Conservation (phyloP, 768 basidiomycete species). For the Filobasidium floriforme region DNA sequence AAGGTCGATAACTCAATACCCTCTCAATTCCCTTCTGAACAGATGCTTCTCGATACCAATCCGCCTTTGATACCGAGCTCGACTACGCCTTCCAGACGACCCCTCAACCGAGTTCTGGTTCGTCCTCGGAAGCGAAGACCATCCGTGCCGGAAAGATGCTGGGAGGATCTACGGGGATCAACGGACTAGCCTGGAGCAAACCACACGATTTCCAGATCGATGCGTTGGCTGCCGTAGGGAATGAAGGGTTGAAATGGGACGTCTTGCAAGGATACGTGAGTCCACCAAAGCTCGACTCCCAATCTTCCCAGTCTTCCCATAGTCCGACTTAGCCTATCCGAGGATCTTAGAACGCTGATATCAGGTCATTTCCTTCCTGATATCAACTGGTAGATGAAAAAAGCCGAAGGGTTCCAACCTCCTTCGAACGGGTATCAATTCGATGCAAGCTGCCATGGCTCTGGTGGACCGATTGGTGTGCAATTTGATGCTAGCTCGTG, state of each 20-base stretch:
- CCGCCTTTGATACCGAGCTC: slow-evolving; percentile 30
- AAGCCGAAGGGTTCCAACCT: slow-evolving; percentile 30
- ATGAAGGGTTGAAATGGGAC: slow-evolving; percentile 34
- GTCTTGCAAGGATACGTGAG: slow-evolving; percentile 30
- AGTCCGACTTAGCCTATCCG: background rate
- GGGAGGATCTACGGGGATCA: slow-evolving; percentile 42
- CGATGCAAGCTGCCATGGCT: slow-evolving; percentile 29
- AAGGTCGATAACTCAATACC: background rate
- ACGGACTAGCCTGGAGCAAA: slow-evolving; percentile 41
- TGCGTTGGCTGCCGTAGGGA: slow-evolving; percentile 31
- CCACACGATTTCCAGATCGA: slow-evolving; percentile 35
- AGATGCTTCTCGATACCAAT: slow-evolving; percentile 28
- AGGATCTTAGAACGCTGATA: background rate
- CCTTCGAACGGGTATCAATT: slow-evolving; percentile 23
- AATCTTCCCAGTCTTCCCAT: too few species aligned
- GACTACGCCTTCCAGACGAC: slow-evolving; percentile 36
- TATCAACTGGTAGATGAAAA: slow-evolving; percentile 25
- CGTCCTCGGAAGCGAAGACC: slow-evolving; percentile 14
- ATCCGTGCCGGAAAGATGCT: slow-evolving; percentile 36
- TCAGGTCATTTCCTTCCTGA: background rate
- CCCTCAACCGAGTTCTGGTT: slow-evolving; percentile 25
- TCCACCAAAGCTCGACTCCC: too few species aligned
- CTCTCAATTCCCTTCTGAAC: background rate
- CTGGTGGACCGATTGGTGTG: slow-evolving; percentile 31
- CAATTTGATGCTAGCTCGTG: slow-evolving; percentile 31